phyloP scores from a whole-genome alignment of 148 eudicot species.

The Bassia scoparia region DNA sequence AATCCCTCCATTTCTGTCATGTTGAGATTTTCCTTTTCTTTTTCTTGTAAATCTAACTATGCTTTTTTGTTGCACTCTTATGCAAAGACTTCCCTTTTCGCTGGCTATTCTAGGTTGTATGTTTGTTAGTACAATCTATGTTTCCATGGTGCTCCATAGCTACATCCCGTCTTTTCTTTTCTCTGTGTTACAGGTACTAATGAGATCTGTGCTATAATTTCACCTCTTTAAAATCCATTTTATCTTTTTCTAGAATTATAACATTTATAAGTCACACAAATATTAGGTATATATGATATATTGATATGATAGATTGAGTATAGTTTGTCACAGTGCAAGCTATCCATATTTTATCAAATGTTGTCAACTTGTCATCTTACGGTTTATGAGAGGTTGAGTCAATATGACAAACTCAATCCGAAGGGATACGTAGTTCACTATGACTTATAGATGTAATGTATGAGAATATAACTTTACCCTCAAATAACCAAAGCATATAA shows the following conservation, averaged over 20 bases:
- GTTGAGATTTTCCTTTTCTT: no score
- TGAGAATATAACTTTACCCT: no score
- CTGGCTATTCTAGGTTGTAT: slow-evolving; percentile 84
- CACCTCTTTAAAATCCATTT: background rate
- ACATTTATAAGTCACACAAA: no score
- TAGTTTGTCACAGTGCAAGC: no score
- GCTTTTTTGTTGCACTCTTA: slow-evolving; percentile 8
- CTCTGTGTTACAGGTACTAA: slow-evolving; percentile 74
- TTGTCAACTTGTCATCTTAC: no score
- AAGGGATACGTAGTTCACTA: no score
- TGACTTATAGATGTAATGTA: no score
- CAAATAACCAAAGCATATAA: no score
- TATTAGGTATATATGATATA: no score
- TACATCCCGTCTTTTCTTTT: slow-evolving; percentile 84
- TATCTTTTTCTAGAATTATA: background rate
- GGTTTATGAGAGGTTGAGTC: background rate
- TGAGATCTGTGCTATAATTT: background rate
- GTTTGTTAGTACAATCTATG: slow-evolving; percentile 91
- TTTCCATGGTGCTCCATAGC: slow-evolving; percentile 98
- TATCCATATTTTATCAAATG: no score
- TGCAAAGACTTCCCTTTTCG: slow-evolving; percentile 94
- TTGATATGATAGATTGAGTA: no score
- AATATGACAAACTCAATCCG: no score
- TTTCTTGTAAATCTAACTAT: slow-evolving; percentile 1
- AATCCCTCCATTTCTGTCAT: background rate